A percentile compares a stretch with the other conserved stretches of the same genome.
phyloP scores from a whole-genome alignment of 2,329 filamentous ascomycete species.

The Penicillium sp. region DNA sequence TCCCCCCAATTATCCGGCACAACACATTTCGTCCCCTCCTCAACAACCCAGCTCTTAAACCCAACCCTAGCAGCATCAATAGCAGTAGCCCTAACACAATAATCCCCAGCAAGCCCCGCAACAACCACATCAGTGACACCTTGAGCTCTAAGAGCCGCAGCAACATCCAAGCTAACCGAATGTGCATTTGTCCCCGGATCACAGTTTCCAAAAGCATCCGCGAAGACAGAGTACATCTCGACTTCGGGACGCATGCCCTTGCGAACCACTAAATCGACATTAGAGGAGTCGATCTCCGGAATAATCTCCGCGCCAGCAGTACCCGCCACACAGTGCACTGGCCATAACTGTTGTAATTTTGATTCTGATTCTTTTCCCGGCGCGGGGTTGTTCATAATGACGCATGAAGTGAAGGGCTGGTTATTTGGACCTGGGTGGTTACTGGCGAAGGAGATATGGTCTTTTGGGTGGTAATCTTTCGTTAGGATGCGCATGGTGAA shows the following conservation, averaged over 20 bases:
- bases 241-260: slow-evolving; percentile 73
- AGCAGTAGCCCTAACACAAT: slow-evolving; percentile 80
- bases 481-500: slow-evolving; percentile 76
- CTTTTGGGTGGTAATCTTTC: slow-evolving; percentile 81
- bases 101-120: slow-evolving; percentile 82
- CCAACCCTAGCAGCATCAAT: slow-evolving; percentile 72
- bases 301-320: slow-evolving; percentile 70
- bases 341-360: slow-evolving; percentile 75
- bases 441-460: slow-evolving; percentile 83
- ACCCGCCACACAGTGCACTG: slow-evolving; percentile 77
- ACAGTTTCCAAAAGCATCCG: slow-evolving; percentile 65
- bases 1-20: slow-evolving; percentile 58
- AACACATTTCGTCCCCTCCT: slow-evolving; percentile 74
- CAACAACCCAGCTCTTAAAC: slow-evolving; percentile 71
- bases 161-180: slow-evolving; percentile 57
- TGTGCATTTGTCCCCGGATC: slow-evolving; percentile 32
- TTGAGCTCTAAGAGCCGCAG: slow-evolving; percentile 52
- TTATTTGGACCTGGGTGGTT: slow-evolving; percentile 66
- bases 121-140: slow-evolving; percentile 75
- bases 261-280: slow-evolving; percentile 64
- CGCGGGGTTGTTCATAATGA: slow-evolving; percentile 54
- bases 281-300: slow-evolving; percentile 60
- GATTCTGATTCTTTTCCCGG: slow-evolving; percentile 55
- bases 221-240: slow-evolving; percentile 94
- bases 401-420: slow-evolving; percentile 62